Conservation (phyloP, 176 grass and related monocot genomes). For the Ampelocalamus luodianensis region DNA sequence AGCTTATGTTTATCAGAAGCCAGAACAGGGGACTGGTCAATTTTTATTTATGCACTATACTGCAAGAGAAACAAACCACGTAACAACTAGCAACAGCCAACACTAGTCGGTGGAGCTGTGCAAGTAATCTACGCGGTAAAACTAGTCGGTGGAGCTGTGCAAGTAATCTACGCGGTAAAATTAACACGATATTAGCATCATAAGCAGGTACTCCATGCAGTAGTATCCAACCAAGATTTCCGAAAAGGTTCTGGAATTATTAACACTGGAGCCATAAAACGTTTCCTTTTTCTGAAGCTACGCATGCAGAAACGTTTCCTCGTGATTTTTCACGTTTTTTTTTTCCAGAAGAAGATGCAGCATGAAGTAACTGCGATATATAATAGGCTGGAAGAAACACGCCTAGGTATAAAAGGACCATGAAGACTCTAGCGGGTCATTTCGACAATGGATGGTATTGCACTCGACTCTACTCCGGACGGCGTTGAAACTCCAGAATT, state of each 20-base stretch:
- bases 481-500: constrained; percentile 7
- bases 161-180: constrained; percentile 9
- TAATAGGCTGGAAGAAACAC: constrained; percentile 5
- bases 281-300: background rate
- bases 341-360: constrained; percentile 1
- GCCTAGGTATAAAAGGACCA: background rate
- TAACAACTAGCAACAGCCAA: background rate
- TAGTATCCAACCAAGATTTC: constrained; percentile 4
- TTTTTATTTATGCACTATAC: background rate
- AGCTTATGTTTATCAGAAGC: constrained; percentile 1
- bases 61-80: background rate
- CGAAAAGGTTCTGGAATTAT: background rate
- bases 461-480: background rate
- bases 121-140: constrained; percentile 1
- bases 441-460: background rate
- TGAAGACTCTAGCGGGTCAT: background rate
- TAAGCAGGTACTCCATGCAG: background rate
- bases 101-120: background rate
- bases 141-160: background rate
- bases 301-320: background rate
- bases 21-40: background rate
- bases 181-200: background rate
- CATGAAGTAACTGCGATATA: background rate
- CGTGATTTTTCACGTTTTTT: background rate
- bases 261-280: constrained; percentile 13